Base-by-base conservation (phyloP, 768 basidiomycete species). In the Roridomyces roridus region DNA sequence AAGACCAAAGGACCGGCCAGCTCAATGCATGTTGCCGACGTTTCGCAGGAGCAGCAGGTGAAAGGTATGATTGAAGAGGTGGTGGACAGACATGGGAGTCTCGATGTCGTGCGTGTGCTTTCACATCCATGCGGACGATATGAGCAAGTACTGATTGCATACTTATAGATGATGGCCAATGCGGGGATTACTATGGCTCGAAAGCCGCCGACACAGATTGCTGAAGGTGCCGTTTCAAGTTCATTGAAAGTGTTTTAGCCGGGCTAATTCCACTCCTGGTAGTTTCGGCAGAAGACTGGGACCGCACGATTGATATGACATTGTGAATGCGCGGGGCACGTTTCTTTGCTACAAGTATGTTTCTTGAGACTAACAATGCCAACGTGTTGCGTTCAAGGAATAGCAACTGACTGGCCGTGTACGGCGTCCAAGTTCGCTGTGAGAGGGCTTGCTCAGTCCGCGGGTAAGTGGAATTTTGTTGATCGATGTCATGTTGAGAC, bases 401-500 rank as follows among this genome's bases (percentile, higher is more conserved):
- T 7, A 6, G 29, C 29, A 6, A 6, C 6, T 6, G 7, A 31
- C 7, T 31, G 7, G 29, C 7, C 29, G 14, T 31, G 14, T 31
- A 7, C 29, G 7, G 29, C 29, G 7, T 31, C 29, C 7, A 31
- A 31, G 29, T 31, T 7, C 29, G 78, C 77, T 6, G 48, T 81
- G 1, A 68, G 77, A n/a, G 77, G 74, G 14, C 57, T 81, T 25
- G 79, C 80, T 1, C 77, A 79, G 55, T 59, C 62, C 24, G 65
- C 66, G 24, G 72, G 73, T 73, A 44, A 23, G 67, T 61, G n/a
- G 18, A 36, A 7, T n/a, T 6, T 20, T 23, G 11, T 37, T 20
- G 18, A 11, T 28, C 1, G 7, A 40, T 7, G 7, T 17, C 39
- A 40, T 7, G 7, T 40, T 17, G 39, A 40, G 29, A 31, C 29